Evolutionary conservation across 176 grass and related monocot genomes (phyloP).

Genomic region (Oryza rufipogon): DNA sequence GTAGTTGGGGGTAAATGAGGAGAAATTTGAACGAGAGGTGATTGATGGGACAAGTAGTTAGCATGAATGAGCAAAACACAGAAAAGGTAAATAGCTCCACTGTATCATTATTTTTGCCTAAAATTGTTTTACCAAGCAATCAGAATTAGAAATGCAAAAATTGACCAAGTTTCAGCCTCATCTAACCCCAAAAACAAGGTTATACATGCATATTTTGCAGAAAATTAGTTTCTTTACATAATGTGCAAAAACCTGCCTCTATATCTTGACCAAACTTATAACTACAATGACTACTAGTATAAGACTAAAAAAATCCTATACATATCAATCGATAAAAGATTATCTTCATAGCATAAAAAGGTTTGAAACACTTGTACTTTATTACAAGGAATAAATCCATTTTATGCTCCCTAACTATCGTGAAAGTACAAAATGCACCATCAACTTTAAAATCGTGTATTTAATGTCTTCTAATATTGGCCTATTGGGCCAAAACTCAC

Average conservation of each 20-base stretch:
- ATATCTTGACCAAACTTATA: neutral
- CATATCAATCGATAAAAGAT: neutral
- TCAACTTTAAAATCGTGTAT: neutral
- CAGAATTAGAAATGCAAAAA: neutral
- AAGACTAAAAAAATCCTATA: neutral
- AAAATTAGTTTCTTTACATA: neutral
- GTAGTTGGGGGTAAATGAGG: no score
- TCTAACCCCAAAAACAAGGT: neutral
- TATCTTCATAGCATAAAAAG: neutral
- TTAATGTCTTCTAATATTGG: neutral
- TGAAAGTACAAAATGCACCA: neutral
- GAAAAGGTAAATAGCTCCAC: neutral
- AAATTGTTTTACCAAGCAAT: conserved; percentile 5
- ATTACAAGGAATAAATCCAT: neutral
- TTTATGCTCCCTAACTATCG: neutral
- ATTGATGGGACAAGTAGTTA: neutral
- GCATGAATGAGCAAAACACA: neutral
- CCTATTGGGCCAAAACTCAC: neutral
- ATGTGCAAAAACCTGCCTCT: neutral
- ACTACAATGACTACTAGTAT: neutral
- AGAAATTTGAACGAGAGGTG: no score
- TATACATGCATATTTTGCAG: neutral
- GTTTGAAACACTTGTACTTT: neutral
- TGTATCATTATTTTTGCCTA: conserved; percentile 1
- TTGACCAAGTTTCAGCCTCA: conserved; percentile 4